Evolutionary conservation across 2,329 filamentous ascomycete genomes (phyloP).

Genomic region (Fusarium incarnatum): DNA sequence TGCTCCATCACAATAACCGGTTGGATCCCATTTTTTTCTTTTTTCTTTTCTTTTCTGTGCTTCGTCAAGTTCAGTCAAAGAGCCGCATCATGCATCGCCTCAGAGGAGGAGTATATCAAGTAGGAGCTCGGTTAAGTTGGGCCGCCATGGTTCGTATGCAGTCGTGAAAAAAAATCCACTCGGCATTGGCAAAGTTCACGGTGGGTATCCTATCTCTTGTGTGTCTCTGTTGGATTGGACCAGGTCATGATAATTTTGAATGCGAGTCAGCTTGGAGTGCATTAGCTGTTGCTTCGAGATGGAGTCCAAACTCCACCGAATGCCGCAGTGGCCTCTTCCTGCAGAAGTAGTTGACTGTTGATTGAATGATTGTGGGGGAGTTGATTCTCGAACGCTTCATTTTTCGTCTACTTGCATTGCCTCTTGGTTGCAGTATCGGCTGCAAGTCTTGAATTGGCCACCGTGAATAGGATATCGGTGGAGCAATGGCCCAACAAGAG

Average conservation of each 20-base stretch:
- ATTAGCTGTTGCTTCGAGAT: conserved; percentile 15
- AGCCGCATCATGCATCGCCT: conserved; percentile 19
- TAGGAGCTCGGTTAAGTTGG: conserved; percentile 8
- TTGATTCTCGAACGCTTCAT: conserved; percentile 18
- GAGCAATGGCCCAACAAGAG: background rate
- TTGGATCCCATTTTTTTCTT: background rate
- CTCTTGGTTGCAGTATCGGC: conserved; percentile 6
- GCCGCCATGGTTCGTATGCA: background rate
- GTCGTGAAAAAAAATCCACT: background rate
- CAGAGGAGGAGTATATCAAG: conserved; percentile 15
- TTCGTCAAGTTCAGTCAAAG: conserved; percentile 6
- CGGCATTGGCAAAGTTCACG: conserved; percentile 19
- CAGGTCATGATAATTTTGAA: conserved; percentile 10
- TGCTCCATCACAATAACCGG: conserved; percentile 25
- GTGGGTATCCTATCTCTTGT: conserved; percentile 14
- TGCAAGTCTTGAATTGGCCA: conserved; percentile 34
- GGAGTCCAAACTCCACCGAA: conserved; percentile 13
- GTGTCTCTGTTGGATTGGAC: conserved; percentile 37
- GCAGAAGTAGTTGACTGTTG: background rate
- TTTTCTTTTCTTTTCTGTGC: background rate
- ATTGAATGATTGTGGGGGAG: background rate
- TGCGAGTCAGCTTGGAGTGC: conserved; percentile 35
- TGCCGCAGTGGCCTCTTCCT: background rate
- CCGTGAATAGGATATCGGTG: conserved; percentile 33
- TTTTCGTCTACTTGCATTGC: conserved; percentile 19